Evolutionary conservation across 495 filamentous ascomycete species (phyloP).

Genomic region (Penicillium soppii): DNA sequence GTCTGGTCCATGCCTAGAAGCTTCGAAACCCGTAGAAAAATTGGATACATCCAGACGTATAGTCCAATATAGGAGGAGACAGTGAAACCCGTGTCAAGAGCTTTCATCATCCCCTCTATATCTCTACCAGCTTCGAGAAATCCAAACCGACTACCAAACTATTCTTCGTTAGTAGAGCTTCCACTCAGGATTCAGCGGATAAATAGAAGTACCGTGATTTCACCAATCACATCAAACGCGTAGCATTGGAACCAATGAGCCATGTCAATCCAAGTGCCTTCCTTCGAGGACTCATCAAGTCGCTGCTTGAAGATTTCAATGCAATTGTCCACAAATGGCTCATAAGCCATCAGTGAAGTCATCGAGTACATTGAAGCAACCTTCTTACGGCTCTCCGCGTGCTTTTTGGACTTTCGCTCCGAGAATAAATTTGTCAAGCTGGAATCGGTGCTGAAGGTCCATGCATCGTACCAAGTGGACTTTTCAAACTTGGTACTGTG

Average conservation of each 20-base stretch:
- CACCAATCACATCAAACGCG: slow-evolving; percentile 56
- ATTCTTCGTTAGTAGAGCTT: neutral
- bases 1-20: neutral
- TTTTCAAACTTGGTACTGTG: slow-evolving; percentile 13
- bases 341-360: slow-evolving; percentile 43
- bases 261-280: slow-evolving; percentile 1
- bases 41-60: neutral
- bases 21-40: neutral
- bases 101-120: slow-evolving; percentile 52
- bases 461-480: slow-evolving; percentile 9
- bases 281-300: slow-evolving; percentile 22
- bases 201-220: slow-evolving; percentile 45
- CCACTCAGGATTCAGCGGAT: neutral
- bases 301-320: slow-evolving; percentile 31
- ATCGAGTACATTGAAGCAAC: slow-evolving; percentile 42
- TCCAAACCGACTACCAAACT: slow-evolving; percentile 54
- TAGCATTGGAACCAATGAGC: slow-evolving; percentile 45
- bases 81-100: slow-evolving; percentile 25
- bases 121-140: slow-evolving; percentile 57
- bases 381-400: slow-evolving; percentile 12
- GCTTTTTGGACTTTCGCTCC: slow-evolving; percentile 13
- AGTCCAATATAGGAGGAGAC: neutral
- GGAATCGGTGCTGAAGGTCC: slow-evolving; percentile 1
- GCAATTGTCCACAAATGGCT: slow-evolving; percentile 46
- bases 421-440: slow-evolving; percentile 20